phyloP scores from a whole-genome alignment of 2,329 filamentous ascomycete genomes.

The Colletotrichum agaves region DNA sequence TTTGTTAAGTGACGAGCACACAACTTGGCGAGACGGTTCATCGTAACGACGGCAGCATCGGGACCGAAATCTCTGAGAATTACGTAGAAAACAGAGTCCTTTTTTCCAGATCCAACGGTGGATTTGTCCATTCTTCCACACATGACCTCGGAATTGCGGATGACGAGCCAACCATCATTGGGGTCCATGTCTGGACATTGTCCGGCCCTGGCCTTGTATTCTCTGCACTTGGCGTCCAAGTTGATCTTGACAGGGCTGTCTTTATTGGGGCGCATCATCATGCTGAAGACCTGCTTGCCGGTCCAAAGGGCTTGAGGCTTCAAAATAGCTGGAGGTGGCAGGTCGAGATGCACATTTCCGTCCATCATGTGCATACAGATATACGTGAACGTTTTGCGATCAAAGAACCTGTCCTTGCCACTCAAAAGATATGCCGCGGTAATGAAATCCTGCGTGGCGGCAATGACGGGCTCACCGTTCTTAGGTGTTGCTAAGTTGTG shows the following conservation, averaged over 20 bases:
- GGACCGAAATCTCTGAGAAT: conserved; percentile 95
- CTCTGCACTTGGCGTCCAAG: conserved; percentile 89
- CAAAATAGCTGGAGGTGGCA: conserved; percentile 87
- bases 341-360: conserved; percentile 78
- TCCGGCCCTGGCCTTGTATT: conserved; percentile 73
- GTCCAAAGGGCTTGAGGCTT: conserved; percentile 94
- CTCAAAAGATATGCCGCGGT: conserved; percentile 92
- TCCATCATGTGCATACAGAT: conserved; percentile 96
- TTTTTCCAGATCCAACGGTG: conserved; percentile 96
- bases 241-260: conserved; percentile 87
- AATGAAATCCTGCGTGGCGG: conserved; percentile 99
- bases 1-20: conserved; percentile 90
- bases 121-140: conserved; percentile 98
- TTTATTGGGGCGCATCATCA: conserved; percentile 90
- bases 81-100: conserved; percentile 97
- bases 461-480: conserved; percentile 97
- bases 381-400: conserved; percentile 87
- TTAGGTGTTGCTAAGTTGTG: conserved; percentile 96
- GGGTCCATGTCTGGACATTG: conserved; percentile 78
- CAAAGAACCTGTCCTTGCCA: conserved; percentile 92
- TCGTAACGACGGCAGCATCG: conserved; percentile 86
- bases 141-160: conserved; percentile 97
- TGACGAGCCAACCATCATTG: conserved; percentile 90
- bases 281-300: conserved; percentile 94
- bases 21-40: conserved; percentile 93